A percentile compares a stretch with the other conserved stretches of the same genome.
phyloP scores from a whole-genome alignment of 257 asterid genomes.

The Solanum medicagineum region DNA sequence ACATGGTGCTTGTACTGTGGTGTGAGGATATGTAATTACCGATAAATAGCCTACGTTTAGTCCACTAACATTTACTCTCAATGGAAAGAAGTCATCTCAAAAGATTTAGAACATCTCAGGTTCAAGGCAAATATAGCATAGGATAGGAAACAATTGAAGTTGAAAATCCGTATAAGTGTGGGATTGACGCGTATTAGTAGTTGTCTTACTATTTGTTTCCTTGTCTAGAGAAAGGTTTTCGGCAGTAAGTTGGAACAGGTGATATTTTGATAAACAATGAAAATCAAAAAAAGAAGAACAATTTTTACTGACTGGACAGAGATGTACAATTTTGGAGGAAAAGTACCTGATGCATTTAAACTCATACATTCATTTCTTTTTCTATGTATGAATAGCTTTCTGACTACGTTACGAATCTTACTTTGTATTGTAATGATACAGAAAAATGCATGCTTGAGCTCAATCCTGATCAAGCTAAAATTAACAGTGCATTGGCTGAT shows the following conservation, averaged over 20 bases:
- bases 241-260: background rate
- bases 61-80: no score
- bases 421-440: slow-evolving; percentile 1
- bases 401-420: background rate
- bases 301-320: background rate
- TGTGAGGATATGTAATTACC: background rate
- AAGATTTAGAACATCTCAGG: background rate
- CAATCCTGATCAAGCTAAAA: slow-evolving; percentile 18
- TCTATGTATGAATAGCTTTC: background rate
- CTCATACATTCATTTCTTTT: background rate
- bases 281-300: background rate
- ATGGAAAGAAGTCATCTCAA: background rate
- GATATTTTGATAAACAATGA: background rate
- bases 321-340: background rate
- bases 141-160: background rate
- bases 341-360: background rate
- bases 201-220: background rate
- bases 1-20: background rate
- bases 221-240: background rate
- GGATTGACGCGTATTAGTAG: background rate
- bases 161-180: background rate
- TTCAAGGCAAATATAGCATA: background rate
- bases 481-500: slow-evolving; percentile 38
- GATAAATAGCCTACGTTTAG: background rate
- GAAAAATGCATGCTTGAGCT: slow-evolving; percentile 58